Conservation (phyloP, 106 monocot species). For the Posidonia australis region DNA sequence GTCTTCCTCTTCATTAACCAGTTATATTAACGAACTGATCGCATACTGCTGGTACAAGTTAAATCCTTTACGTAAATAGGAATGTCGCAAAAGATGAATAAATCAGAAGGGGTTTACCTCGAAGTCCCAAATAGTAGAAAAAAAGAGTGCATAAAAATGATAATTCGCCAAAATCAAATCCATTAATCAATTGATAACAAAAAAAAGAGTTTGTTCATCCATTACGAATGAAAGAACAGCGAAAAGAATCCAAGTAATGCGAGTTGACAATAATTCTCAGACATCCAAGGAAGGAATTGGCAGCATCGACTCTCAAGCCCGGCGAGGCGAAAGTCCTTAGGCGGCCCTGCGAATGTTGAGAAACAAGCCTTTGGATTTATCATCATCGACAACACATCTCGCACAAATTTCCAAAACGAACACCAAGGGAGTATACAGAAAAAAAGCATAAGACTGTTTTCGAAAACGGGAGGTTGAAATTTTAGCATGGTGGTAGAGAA, state of each 20-base stretch:
- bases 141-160: no score
- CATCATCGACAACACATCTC: conserved; percentile 4
- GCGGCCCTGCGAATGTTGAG: conserved; percentile 34
- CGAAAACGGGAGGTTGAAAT: no score
- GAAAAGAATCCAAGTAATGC: neutral
- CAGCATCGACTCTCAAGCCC: conserved; percentile 25
- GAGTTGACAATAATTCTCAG: conserved; percentile 2
- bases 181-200: no score
- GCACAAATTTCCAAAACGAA: neutral
- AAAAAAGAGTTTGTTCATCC: no score
- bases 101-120: conserved; percentile 4
- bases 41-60: no score
- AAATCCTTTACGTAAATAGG: no score
- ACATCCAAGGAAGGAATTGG: conserved; percentile 24
- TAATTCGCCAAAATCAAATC: no score
- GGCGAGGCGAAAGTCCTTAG: conserved; percentile 29
- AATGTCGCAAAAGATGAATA: no score
- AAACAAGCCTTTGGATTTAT: conserved; percentile 23
- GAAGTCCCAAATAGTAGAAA: conserved; percentile 18
- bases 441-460: no score
- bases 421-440: neutral
- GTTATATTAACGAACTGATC: no score
- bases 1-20: no score
- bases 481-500: no score
- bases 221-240: neutral